Evolutionary conservation across 1,284 basidiomycete species (phyloP).

Genomic region (Rhodotorula sp.): DNA sequence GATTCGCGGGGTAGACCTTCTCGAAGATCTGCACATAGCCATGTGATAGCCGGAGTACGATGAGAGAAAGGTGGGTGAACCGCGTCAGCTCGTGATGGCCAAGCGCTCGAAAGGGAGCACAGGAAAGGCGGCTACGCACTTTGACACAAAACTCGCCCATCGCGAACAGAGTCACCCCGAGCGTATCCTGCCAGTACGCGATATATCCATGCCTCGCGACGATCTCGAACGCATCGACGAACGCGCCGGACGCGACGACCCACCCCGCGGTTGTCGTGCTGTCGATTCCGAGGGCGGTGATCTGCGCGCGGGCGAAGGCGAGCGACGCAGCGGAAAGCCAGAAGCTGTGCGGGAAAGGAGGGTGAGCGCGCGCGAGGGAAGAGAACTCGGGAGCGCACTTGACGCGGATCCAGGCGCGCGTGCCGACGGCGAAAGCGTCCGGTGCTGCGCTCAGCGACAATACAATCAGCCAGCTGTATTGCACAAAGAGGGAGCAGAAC

Average conservation of each 20-base stretch:
- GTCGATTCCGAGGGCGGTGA: constrained; percentile 20
- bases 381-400: background rate
- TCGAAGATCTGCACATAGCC: background rate
- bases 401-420: too few relatives aligned
- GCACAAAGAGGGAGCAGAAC: background rate
- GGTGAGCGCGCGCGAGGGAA: background rate
- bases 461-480: background rate
- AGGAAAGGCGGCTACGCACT: background rate
- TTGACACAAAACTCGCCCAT: constrained; percentile 22
- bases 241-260: constrained; percentile 2
- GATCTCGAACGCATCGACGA: constrained; percentile 26
- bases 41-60: too few relatives aligned
- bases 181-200: constrained; percentile 2
- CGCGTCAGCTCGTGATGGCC: too few relatives aligned
- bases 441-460: too few relatives aligned
- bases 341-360: background rate
- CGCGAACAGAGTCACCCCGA: constrained; percentile 16
- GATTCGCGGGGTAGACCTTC: constrained; percentile 9
- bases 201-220: constrained; percentile 11
- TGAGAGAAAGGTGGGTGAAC: too few relatives aligned
- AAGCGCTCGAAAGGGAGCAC: too few relatives aligned
- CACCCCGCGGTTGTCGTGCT: constrained; percentile 10
- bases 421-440: too few relatives aligned
- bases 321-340: constrained; percentile 8
- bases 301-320: constrained; percentile 7